These are phyloP conservation scores for Lobosporangium transversale DNA, from an alignment of 192 early-diverging fungal species.

Conservation along the genomic window DNA sequence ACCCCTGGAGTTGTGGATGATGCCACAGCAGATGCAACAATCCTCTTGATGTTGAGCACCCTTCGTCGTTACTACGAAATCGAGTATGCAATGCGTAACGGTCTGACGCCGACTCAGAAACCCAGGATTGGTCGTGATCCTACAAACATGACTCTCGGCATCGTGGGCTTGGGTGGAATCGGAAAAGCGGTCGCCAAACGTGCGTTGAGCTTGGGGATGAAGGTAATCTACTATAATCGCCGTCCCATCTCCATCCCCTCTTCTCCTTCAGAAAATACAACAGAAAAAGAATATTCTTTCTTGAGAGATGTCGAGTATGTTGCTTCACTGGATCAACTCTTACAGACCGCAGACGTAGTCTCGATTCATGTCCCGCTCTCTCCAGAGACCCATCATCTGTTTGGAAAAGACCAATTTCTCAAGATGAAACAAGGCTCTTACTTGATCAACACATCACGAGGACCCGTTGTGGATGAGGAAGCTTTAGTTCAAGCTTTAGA, in stretches of 20 bases:
- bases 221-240: constrained; percentile 53
- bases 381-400: constrained; percentile 45
- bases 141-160: constrained; percentile 60
- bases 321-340: constrained; percentile 25
- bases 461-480: constrained; percentile 53
- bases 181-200: constrained; percentile 63
- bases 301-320: constrained; percentile 37
- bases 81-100: constrained; percentile 36
- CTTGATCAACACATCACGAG: constrained; percentile 58
- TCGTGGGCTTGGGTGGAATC: constrained; percentile 70
- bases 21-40: constrained; percentile 42
- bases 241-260: constrained; percentile 7
- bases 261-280: too few species aligned
- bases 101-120: constrained; percentile 12
- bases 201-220: constrained; percentile 55
- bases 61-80: constrained; percentile 38
- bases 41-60: constrained; percentile 35
- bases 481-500: constrained; percentile 50
- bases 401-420: constrained; percentile 35
- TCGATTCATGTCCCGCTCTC: constrained; percentile 52
- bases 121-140: constrained; percentile 39
- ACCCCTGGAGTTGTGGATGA: constrained; percentile 43
- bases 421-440: constrained; percentile 51
- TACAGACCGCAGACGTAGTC: constrained; percentile 33
- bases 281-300: constrained; percentile 19